These are phyloP conservation scores for Trifolium pratense DNA, from an alignment of 306 rosid genomes.

Conservation along the genomic window DNA sequence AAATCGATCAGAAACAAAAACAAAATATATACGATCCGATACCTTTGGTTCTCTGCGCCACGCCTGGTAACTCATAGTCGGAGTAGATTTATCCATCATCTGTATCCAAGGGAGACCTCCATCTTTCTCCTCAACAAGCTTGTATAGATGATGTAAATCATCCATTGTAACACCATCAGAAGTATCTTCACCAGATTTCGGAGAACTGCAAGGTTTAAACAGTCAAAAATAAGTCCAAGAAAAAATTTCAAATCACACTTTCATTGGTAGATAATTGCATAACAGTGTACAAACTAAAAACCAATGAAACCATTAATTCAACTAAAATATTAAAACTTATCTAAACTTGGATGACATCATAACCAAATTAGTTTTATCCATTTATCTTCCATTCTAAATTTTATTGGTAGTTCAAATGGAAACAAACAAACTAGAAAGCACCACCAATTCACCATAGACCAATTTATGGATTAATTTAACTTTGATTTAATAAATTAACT, in stretches of 20 bases:
- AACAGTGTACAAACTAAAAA: neutral
- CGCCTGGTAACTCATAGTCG: slow-evolving; percentile 58
- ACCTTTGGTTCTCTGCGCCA: slow-evolving; percentile 70
- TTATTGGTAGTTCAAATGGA: neutral
- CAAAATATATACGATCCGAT: neutral
- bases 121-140: slow-evolving; percentile 64
- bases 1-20: neutral
- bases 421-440: neutral
- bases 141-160: slow-evolving; percentile 51
- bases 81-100: slow-evolving; percentile 64
- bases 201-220: slow-evolving; percentile 25
- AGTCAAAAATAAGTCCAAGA: slow-evolving; percentile 1
- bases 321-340: neutral
- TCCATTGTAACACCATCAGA: slow-evolving; percentile 37
- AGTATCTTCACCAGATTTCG: slow-evolving; percentile 24
- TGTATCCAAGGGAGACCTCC: slow-evolving; percentile 65
- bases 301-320: neutral
- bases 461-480: neutral
- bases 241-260: neutral
- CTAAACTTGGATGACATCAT: neutral
- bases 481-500: neutral
- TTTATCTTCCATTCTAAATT: neutral
- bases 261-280: neutral
- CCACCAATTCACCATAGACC: neutral
- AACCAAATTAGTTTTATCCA: neutral